Conservation (phyloP, 257 asterid species). For the Linderniella brevidens region DNA sequence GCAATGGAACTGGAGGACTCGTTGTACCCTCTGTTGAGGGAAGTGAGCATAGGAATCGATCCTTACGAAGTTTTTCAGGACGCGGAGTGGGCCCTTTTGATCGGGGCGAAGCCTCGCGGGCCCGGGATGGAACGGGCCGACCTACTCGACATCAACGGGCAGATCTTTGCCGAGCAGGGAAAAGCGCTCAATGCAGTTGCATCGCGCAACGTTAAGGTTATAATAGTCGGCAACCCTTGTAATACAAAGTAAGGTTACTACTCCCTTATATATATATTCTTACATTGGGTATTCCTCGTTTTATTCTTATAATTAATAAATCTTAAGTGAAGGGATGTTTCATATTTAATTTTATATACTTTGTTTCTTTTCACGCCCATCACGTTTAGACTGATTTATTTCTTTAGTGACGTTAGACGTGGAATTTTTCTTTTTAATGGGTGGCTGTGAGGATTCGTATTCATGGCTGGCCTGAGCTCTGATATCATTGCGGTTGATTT, state of each 20-base stretch:
- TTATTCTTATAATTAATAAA: too few species aligned
- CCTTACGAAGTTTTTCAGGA: slow-evolving; percentile 90
- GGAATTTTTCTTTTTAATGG: too few species aligned
- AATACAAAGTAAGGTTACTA: slow-evolving; percentile 57
- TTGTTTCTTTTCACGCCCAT: too few species aligned
- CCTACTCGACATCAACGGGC: slow-evolving; percentile 83
- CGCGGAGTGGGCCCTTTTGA: slow-evolving; percentile 95
- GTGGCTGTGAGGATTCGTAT: too few species aligned
- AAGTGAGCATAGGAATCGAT: slow-evolving; percentile 84
- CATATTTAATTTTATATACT: too few species aligned
- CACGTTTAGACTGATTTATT: too few species aligned
- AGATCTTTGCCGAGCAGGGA: slow-evolving; percentile 90
- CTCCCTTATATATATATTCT: neutral
- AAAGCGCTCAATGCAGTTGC: slow-evolving; percentile 98
- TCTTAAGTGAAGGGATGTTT: too few species aligned
- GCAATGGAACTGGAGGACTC: slow-evolving; percentile 99
- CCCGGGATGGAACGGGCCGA: slow-evolving; percentile 95
- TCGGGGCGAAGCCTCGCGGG: slow-evolving; percentile 99
- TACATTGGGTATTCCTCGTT: neutral
- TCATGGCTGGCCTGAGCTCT: too few species aligned
- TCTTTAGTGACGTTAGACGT: too few species aligned
- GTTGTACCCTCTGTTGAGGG: slow-evolving; percentile 78
- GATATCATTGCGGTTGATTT: neutral
- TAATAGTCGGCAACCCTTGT: slow-evolving; percentile 97
- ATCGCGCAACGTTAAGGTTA: slow-evolving; percentile 71